These are phyloP conservation scores for Candida easanensis DNA, from an alignment of 805 yeast genomes.

Conservation along the genomic window DNA sequence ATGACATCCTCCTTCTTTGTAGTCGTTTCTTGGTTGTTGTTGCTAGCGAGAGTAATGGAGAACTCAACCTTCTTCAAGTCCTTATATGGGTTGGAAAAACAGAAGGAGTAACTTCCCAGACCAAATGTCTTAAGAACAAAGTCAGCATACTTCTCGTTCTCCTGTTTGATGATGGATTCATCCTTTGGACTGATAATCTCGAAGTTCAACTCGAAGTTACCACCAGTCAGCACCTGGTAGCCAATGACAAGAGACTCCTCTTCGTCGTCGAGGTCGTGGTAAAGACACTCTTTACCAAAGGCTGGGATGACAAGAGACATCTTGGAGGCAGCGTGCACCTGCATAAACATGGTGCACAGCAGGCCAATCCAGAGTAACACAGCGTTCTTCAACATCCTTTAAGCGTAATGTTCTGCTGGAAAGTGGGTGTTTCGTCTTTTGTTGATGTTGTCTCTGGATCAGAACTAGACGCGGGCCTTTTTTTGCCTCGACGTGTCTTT, in stretches of 20 bases:
- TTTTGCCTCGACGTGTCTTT: slow-evolving; percentile 10
- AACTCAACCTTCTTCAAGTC: slow-evolving; percentile 64
- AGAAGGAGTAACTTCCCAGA: slow-evolving; percentile 62
- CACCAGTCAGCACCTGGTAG: slow-evolving; percentile 57
- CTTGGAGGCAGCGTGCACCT: slow-evolving; percentile 19
- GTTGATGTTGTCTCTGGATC: neutral
- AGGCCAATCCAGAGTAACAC: slow-evolving; percentile 7
- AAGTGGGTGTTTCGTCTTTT: neutral
- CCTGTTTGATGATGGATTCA: slow-evolving; percentile 44
- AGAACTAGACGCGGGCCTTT: slow-evolving; percentile 6
- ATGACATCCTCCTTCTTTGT: slow-evolving; percentile 45
- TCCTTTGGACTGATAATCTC: slow-evolving; percentile 55
- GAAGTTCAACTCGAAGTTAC: slow-evolving; percentile 65
- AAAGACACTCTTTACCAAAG: slow-evolving; percentile 43
- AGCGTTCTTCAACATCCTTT: slow-evolving; percentile 5
- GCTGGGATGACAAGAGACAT: slow-evolving; percentile 29
- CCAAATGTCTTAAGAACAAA: slow-evolving; percentile 55
- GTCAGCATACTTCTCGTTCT: slow-evolving; percentile 63
- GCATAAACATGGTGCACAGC: slow-evolving; percentile 4
- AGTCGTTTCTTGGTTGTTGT: slow-evolving; percentile 28
- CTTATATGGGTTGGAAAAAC: slow-evolving; percentile 63
- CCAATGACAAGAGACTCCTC: slow-evolving; percentile 40
- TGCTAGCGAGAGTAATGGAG: slow-evolving; percentile 49
- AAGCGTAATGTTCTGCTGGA: neutral
- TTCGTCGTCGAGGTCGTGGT: slow-evolving; percentile 33